Evolutionary conservation across 2,329 filamentous ascomycete genomes (phyloP).

Genomic region (Colletotrichum australisinense): DNA sequence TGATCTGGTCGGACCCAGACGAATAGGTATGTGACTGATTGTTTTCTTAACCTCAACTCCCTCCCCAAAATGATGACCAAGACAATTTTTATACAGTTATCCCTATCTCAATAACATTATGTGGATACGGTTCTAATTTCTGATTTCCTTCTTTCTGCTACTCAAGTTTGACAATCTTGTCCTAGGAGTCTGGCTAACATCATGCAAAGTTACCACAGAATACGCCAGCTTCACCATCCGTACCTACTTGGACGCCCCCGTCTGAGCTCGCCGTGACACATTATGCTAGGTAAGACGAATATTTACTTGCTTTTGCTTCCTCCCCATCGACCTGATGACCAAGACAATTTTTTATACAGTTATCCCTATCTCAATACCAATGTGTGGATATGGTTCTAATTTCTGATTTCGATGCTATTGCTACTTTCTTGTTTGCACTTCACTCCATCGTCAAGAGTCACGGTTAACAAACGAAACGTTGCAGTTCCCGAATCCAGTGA

Average conservation of each 20-base stretch:
- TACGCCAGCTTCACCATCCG: background rate
- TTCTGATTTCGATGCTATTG: slow-evolving; percentile 18
- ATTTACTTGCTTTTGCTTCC: background rate
- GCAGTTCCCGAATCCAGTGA: slow-evolving; percentile 9
- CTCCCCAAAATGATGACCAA: slow-evolving; percentile 30
- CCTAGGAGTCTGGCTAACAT: background rate
- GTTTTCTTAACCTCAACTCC: background rate
- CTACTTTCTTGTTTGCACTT: background rate
- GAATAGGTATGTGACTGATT: slow-evolving; percentile 34
- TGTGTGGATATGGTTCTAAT: slow-evolving; percentile 34
- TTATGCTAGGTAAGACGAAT: background rate
- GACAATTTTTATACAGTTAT: slow-evolving; percentile 34
- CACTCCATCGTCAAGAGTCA: background rate
- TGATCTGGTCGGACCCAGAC: slow-evolving; percentile 46
- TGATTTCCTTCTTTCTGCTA: background rate
- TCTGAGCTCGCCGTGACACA: background rate
- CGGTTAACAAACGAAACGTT: slow-evolving; percentile 3
- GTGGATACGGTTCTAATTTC: slow-evolving; percentile 20
- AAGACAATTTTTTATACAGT: slow-evolving; percentile 31
- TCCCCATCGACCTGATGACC: slow-evolving; percentile 23
- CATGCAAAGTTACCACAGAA: background rate
- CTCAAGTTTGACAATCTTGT: background rate
- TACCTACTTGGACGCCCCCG: background rate
- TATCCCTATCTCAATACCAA: slow-evolving; percentile 32
- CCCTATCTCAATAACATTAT: slow-evolving; percentile 30